phyloP scores from a whole-genome alignment of 2,329 filamentous ascomycete species.

The Coniochaeta pulveracea region DNA sequence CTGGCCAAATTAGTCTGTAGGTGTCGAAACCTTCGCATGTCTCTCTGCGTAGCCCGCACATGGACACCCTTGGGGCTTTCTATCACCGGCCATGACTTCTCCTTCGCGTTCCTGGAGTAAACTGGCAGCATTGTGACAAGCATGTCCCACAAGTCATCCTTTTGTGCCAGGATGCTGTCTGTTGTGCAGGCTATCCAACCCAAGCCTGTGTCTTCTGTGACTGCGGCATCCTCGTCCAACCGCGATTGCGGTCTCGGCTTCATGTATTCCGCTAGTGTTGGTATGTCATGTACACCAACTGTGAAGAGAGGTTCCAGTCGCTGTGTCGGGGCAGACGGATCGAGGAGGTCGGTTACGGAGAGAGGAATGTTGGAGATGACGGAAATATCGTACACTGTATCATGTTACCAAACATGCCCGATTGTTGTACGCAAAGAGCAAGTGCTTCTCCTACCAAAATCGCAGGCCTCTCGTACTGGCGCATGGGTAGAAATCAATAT shows the following conservation, averaged over 20 bases:
- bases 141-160: constrained; percentile 79
- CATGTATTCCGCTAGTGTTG: constrained; percentile 57
- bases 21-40: constrained; percentile 67
- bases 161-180: constrained; percentile 82
- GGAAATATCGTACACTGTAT: constrained; percentile 82
- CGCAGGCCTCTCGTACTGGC: constrained; percentile 75
- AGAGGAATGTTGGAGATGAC: constrained; percentile 80
- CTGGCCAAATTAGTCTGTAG: constrained; percentile 49
- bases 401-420: constrained; percentile 7
- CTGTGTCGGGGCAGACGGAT: constrained; percentile 46
- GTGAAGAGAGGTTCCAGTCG: constrained; percentile 79
- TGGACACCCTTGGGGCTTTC: constrained; percentile 51
- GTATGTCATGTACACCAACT: constrained; percentile 86
- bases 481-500: constrained; percentile 80
- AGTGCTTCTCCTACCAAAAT: constrained; percentile 71
- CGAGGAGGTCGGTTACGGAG: constrained; percentile 59
- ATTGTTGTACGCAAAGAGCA: not conserved
- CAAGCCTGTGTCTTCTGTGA: constrained; percentile 35
- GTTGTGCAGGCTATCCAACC: constrained; percentile 95
- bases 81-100: constrained; percentile 65
- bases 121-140: constrained; percentile 69
- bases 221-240: constrained; percentile 19
- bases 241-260: constrained; percentile 9
- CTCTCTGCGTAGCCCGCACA: constrained; percentile 80
- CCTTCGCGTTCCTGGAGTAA: constrained; percentile 42